Evolutionary conservation across 2,329 filamentous ascomycete species (phyloP).

Genomic region (Colletotrichum spinosum): DNA sequence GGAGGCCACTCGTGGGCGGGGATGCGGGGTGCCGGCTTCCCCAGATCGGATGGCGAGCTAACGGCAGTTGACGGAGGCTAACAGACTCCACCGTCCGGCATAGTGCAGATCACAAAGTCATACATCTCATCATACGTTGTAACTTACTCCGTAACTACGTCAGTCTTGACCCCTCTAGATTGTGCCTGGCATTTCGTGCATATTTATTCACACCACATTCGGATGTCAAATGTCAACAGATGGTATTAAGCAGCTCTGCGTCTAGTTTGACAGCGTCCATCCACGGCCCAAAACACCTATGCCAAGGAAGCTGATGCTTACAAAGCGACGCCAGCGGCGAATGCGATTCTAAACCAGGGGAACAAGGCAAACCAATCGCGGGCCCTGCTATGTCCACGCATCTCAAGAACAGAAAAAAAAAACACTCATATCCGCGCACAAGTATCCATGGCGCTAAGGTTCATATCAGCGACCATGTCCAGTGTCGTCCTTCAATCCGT

Average conservation of each 20-base stretch:
- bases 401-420: conserved; percentile 30
- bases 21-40: conserved; percentile 30
- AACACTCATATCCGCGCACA: conserved; percentile 22
- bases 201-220: background rate
- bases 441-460: conserved; percentile 40
- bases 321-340: conserved; percentile 13
- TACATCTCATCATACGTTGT: background rate
- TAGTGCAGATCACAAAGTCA: conserved; percentile 10
- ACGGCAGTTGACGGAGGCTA: conserved; percentile 18
- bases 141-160: background rate
- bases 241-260: conserved; percentile 27
- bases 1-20: conserved; percentile 14
- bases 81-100: conserved; percentile 10
- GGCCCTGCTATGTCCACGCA: conserved; percentile 31
- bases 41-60: conserved; percentile 30
- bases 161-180: background rate
- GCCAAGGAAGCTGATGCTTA: conserved; percentile 23
- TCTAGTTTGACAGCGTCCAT: conserved; percentile 22
- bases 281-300: conserved; percentile 21
- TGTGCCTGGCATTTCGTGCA: background rate
- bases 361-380: conserved; percentile 1
- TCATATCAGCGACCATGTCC: conserved; percentile 39
- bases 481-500: conserved; percentile 36
- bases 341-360: conserved; percentile 31
- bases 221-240: background rate